Percentiles rank a stretch among this genome's conserved stretches.
Evolutionary conservation across 345 rosid species (phyloP).

Genomic region (Crucihimalaya himalaica): DNA sequence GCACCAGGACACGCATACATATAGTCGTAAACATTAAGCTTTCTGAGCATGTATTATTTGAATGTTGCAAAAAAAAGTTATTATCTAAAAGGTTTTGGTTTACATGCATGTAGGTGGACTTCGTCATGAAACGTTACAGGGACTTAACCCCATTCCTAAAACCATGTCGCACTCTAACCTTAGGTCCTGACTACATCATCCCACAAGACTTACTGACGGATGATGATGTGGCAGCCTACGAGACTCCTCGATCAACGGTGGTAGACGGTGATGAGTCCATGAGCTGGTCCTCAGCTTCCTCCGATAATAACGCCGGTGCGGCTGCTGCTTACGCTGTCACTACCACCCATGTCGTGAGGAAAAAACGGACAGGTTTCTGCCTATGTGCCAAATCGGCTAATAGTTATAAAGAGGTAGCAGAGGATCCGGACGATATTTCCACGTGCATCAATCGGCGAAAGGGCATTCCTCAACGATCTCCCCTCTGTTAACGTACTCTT

Average conservation of each 20-base stretch:
- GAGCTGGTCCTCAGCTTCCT: conserved; percentile 76
- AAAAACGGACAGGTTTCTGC: conserved; percentile 75
- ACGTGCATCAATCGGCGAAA: conserved; percentile 77
- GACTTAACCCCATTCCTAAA: conserved; percentile 67
- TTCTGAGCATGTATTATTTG: background rate
- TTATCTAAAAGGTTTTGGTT: background rate
- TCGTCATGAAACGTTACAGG: conserved; percentile 72
- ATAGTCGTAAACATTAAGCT: conserved; percentile 8
- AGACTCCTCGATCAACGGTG: conserved; percentile 66
- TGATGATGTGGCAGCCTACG: conserved; percentile 55
- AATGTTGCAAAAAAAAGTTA: background rate
- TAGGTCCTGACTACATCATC: conserved; percentile 83
- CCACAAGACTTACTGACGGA: conserved; percentile 68
- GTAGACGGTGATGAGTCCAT: conserved; percentile 73
- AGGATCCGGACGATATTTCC: conserved; percentile 54
- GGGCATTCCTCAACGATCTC: conserved; percentile 93
- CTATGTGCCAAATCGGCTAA: conserved; percentile 58
- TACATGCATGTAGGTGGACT: conserved; percentile 67
- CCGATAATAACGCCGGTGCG: conserved; percentile 50
- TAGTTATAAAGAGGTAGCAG: conserved; percentile 50
- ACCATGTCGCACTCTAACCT: conserved; percentile 67
- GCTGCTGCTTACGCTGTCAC: conserved; percentile 31
- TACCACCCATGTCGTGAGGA: conserved; percentile 51
- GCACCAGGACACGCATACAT: background rate
- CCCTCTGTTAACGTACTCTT: conserved; percentile 57